Base-by-base conservation (phyloP, 116 monocot species). In the Iris pallida region DNA sequence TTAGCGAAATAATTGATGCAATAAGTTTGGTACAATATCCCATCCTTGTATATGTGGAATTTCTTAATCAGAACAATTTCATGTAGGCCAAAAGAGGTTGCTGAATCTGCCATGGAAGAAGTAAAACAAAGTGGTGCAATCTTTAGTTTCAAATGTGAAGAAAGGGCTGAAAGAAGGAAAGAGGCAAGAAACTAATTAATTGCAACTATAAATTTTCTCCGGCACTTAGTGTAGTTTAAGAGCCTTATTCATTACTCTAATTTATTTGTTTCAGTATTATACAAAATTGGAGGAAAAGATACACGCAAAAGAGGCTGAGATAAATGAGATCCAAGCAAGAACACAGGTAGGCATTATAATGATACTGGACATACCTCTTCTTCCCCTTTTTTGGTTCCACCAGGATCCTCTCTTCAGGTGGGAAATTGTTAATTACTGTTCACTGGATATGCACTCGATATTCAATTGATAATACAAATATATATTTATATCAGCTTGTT, bases 91-190 rank as follows among this genome's bases (percentile, higher is more conserved):
- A 68, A 58, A 61, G 52, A 16, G 4, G 49, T 42, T 15, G 12
- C 18, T 17, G 59, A 16, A 67, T 73, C 72, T 16, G 5, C 12
- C 52, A 79, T 75, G 40, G 14, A 52, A 20, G 76, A 83, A 45
- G n/a, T 43, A 15, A 78, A 70, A 55, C 72, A 66, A 66, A 70
- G 54, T 59, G 44, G 47, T 74, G 20, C 40, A 42, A 62, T 48
- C n/a, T 85, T 92, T 52, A 81, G 16, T 52, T 81, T 82, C 30
- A 85, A 76, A 88, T 76, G 78, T 63, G 56, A 78, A 76, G 79
- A 85, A 79, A 83, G 80, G 74, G 80, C 83, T 61, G 88, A 85
- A 62, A 82, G 77, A 68, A 85, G 82, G 60, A 88, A 79, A 77
- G 81, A 92, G 92, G 92, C 57, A 87, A 70, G 73, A 20, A 48